Percentiles rank a stretch among this genome's conserved stretches.
These are phyloP conservation scores for Claviceps arundinis DNA, from an alignment of 2,329 filamentous ascomycete genomes.

Conservation along the genomic window DNA sequence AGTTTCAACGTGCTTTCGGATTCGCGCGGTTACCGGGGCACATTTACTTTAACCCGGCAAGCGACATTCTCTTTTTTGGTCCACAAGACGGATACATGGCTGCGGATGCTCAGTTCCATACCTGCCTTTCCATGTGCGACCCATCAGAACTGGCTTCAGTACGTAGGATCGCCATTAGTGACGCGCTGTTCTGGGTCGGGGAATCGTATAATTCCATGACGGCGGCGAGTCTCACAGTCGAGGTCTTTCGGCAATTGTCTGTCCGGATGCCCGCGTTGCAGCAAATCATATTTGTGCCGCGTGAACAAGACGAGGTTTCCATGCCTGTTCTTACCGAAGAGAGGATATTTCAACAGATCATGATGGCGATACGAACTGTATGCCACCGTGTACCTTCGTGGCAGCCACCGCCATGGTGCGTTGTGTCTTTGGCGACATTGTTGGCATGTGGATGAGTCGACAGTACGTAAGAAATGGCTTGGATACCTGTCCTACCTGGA, in stretches of 20 bases:
- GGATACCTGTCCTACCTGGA: no score
- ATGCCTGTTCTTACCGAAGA: conserved; percentile 19
- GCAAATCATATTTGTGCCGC: conserved; percentile 31
- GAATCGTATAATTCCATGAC: conserved; percentile 22
- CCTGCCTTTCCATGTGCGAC: conserved; percentile 28
- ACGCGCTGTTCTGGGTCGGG: conserved; percentile 28
- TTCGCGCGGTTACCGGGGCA: conserved; percentile 26
- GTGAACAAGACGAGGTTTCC: conserved; percentile 20
- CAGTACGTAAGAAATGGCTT: neutral
- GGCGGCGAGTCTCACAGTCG: conserved; percentile 26
- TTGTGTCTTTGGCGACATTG: conserved; percentile 15
- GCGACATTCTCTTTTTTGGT: conserved; percentile 36
- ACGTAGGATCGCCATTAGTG: conserved; percentile 31
- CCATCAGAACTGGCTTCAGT: conserved; percentile 27
- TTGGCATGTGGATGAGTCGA: conserved; percentile 3
- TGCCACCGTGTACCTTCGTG: conserved; percentile 17
- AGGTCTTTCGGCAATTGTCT: conserved; percentile 25
- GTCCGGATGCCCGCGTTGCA: conserved; percentile 25
- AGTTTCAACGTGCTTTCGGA: conserved; percentile 28
- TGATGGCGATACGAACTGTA: conserved; percentile 22
- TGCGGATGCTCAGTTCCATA: conserved; percentile 30
- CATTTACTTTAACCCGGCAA: conserved; percentile 27
- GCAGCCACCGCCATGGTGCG: conserved; percentile 23
- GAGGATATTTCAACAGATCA: conserved; percentile 24
- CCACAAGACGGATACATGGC: conserved; percentile 31